phyloP scores from a whole-genome alignment of 31 red algal species.

The Asparagopsis taxiformis region DNA sequence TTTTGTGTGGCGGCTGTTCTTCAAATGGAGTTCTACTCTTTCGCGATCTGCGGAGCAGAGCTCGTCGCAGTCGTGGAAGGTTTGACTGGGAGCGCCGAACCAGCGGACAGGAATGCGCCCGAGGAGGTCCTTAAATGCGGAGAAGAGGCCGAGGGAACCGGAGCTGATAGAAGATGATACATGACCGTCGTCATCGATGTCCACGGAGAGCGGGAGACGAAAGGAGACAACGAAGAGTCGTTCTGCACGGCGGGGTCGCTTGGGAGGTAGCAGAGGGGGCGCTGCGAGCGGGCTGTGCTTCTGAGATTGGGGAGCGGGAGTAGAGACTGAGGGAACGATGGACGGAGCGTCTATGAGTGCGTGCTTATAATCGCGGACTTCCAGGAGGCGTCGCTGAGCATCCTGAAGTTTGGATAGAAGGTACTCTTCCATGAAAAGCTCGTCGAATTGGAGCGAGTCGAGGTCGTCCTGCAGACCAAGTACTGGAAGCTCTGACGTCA shows the following conservation, averaged over 20 bases:
- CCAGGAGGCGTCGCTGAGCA: constrained; percentile 71
- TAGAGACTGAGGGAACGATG: constrained; percentile 5
- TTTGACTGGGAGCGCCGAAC: constrained; percentile 68
- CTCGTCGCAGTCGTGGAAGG: constrained; percentile 25
- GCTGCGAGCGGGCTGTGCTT: not conserved
- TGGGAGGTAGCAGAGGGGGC: constrained; percentile 2
- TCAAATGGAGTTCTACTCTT: constrained; percentile 54
- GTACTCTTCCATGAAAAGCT: constrained; percentile 72
- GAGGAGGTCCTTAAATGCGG: constrained; percentile 66
- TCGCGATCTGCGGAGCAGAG: constrained; percentile 21
- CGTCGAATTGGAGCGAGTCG: constrained; percentile 59
- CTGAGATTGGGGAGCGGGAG: constrained; percentile 2
- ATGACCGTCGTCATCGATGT: constrained; percentile 41
- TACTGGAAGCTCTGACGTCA: constrained; percentile 53
- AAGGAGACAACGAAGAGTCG: constrained; percentile 63
- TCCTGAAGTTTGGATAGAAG: constrained; percentile 75
- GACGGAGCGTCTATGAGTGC: constrained; percentile 15
- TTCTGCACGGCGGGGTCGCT: constrained; percentile 9
- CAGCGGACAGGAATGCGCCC: constrained; percentile 61
- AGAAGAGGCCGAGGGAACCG: constrained; percentile 65
- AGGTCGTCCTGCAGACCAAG: constrained; percentile 62
- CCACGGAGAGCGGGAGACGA: constrained; percentile 62
- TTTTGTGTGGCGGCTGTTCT: constrained; percentile 31
- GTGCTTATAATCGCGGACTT: constrained; percentile 70
- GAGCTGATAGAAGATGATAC: constrained; percentile 48